These are phyloP conservation scores for Alloteropsis semialata DNA, from an alignment of 176 grass and related monocot genomes.

Conservation along the genomic window DNA sequence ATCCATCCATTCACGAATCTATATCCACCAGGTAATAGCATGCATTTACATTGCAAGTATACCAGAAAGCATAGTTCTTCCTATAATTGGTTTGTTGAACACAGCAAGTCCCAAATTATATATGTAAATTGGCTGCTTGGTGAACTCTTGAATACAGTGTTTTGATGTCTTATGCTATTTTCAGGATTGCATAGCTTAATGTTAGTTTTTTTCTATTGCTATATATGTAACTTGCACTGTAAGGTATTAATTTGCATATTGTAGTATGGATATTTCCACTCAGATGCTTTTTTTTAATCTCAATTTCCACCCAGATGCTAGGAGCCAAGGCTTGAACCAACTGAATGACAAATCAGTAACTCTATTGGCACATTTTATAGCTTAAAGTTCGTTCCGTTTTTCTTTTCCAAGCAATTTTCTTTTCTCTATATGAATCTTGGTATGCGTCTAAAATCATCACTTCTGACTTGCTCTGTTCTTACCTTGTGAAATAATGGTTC, in stretches of 20 bases:
- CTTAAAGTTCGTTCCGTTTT: too few relatives aligned
- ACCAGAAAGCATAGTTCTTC: background rate
- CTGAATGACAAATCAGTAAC: too few relatives aligned
- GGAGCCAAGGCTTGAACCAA: too few relatives aligned
- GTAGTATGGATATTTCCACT: background rate
- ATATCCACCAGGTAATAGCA: background rate
- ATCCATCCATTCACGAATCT: constrained; percentile 4
- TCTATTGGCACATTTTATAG: too few relatives aligned
- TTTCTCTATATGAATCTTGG: background rate
- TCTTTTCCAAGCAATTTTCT: background rate
- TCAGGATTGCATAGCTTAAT: background rate
- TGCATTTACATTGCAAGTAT: background rate
- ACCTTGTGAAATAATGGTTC: background rate
- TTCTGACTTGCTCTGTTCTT: background rate
- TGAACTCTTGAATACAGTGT: background rate
- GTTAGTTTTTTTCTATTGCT: background rate
- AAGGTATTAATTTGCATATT: background rate
- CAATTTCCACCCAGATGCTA: too few relatives aligned
- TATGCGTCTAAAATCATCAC: background rate
- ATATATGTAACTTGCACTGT: background rate
- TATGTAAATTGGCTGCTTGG: background rate
- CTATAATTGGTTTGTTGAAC: background rate
- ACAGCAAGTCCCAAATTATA: background rate
- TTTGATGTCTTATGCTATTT: background rate
- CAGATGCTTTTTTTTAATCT: too few relatives aligned